Base-by-base conservation (phyloP, 1,284 basidiomycete species). In the Marasmius oreades region DNA sequence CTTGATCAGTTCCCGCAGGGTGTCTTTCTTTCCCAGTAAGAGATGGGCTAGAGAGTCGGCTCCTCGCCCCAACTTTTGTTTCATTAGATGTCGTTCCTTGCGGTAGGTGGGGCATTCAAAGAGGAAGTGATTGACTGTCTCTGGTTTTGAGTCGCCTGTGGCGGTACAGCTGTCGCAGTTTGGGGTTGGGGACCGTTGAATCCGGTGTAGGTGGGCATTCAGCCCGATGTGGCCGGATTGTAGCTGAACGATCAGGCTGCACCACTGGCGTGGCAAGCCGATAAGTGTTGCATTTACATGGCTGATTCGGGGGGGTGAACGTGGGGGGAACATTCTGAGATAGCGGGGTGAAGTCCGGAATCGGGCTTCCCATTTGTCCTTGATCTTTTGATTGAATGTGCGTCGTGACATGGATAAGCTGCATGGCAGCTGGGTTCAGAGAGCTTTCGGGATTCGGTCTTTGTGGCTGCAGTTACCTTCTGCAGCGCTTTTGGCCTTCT, bases 401-500 rank as follows among this genome's bases (percentile, higher is more conserved):
- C 48, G 44, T 8, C 23, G 24, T 22, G 39, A 12, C 3, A 44
- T 24, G 26, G 53, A 48, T 20, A 48, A 5, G 16, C 45, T 48
- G 18, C 23, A 20, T 48, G 53, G 33, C 10, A 55, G 44, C 2
- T 1, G 1, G 11, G 24, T 33, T 14, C 52, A 5, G 3, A 70
- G 62, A 3, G 56, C 10, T 7, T 5, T 18, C 5, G 64, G 67
- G 11, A 67, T 53, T 2, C 43, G 14, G 2, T 28, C 18, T 5
- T 2, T 20, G 2, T 36, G 5, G 11, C 51, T 61, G 12, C 55
- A 33, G 11, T 52, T 44, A 2, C 64, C 65, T 31, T 37, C 37
- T 4, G 67, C 66, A 33, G 66, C 67, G 24, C 56, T 44, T 51
- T 71, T 70, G 0, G 70, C 70, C 45, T 60, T 59, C 39, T 42